Evolutionary conservation across 2,329 filamentous ascomycete species (phyloP).

Genomic region (Botrytis medusae): DNA sequence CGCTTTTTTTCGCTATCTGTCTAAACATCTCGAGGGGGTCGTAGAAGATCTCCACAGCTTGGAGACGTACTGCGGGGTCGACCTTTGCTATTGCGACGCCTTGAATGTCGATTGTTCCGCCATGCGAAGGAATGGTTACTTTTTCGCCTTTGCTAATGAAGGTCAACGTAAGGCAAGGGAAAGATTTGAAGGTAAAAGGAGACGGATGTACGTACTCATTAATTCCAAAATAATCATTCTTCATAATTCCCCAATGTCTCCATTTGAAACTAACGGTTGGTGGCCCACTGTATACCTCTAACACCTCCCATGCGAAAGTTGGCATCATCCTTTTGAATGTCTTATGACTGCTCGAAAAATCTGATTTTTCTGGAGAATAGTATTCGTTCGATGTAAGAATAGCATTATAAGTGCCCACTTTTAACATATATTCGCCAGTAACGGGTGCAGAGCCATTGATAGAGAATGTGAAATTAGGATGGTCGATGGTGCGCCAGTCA

Average conservation of each 20-base stretch:
- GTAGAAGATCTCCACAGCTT: constrained; percentile 62
- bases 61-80: constrained; percentile 58
- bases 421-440: constrained; percentile 62
- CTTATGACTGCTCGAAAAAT: constrained; percentile 66
- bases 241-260: constrained; percentile 68
- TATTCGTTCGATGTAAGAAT: constrained; percentile 63
- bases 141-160: constrained; percentile 58
- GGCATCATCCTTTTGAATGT: constrained; percentile 74
- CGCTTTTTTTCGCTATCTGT: constrained; percentile 55
- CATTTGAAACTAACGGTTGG: constrained; percentile 63
- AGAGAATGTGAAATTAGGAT: constrained; percentile 58
- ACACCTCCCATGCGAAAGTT: constrained; percentile 68
- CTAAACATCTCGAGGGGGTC: constrained; percentile 67
- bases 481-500: constrained; percentile 67
- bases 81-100: constrained; percentile 62
- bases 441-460: constrained; percentile 61
- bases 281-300: constrained; percentile 66
- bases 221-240: constrained; percentile 63
- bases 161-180: constrained; percentile 17
- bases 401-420: constrained; percentile 68
- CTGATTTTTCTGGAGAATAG: constrained; percentile 60
- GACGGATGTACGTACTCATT: constrained; percentile 34
- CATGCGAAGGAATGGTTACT: constrained; percentile 60
- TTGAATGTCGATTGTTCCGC: constrained; percentile 60
- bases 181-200: background rate